Evolutionary conservation across 805 yeast species (phyloP), one percentile per base, ranked within the genome.

Genomic region (Ogataea glucozyma): DNA sequence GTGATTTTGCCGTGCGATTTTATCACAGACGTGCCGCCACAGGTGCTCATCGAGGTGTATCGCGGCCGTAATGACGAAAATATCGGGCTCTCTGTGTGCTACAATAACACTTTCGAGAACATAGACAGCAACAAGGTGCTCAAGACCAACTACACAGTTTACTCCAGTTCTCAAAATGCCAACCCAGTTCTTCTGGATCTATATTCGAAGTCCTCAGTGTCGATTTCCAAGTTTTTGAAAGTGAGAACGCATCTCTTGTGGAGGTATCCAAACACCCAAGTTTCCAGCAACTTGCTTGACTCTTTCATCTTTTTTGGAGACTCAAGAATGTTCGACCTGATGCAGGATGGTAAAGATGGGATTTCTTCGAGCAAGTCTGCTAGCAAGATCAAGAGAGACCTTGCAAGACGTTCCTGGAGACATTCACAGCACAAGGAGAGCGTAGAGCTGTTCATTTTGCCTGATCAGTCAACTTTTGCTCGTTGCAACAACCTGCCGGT

Each of bases 1-100:
- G 87, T 89, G n/a, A 64, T 93, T 23, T 66, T 93, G 42, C 97
- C 98, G 6, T 91, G 97, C 67, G 99, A 95, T 63, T 87, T 93
- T 60, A 72, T 95, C 41, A 89, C 98, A 2, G 91, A 90, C 60
- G 70, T 91, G 27, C 96, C 96, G 3, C 96, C 98, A 9, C 91
- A 87, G 56, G 83, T 84, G 14, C 72, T 93, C 23, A 79, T 89
- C 33, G 96, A 91, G 58, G 85, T 84, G 38, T 90, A 83, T 62
- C 73, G 97, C 56, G 82, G 82, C 51, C 80, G 82, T 55, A 78
- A 76, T 17, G 83, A 77, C 30, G 66, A 71, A 21, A 88, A 86
- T 49, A 64, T 85, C 34, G 93, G 95, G 6, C 72, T 88, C 66
- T 73, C 85, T 26, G 79, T 88, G n/a, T 80, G 79, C 60, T 90